Conservation (phyloP, 371 early-diverging fungal species). For the Phascolomyces articulosus region DNA sequence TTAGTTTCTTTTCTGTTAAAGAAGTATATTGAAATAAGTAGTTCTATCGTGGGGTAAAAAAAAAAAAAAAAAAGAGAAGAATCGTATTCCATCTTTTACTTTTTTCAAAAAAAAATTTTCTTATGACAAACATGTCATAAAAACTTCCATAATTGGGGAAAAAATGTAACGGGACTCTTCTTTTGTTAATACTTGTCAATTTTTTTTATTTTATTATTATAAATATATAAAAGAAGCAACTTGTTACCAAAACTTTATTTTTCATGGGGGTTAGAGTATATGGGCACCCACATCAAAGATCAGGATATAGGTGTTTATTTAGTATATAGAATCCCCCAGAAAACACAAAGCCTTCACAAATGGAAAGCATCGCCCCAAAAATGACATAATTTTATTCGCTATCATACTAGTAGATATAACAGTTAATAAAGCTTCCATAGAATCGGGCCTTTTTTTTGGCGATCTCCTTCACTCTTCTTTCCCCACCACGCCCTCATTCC, state of each 20-base stretch:
- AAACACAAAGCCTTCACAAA: neutral
- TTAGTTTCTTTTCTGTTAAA: neutral
- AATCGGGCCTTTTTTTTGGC: neutral
- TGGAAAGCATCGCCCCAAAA: neutral
- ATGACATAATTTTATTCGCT: conserved; percentile 8
- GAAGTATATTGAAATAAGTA: no score
- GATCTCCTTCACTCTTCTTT: neutral
- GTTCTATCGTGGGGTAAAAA: neutral
- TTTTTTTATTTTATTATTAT: no score
- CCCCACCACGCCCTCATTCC: neutral
- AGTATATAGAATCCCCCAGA: neutral
- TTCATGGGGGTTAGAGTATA: neutral
- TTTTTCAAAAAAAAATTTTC: neutral
- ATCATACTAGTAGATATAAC: no score
- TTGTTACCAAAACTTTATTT: conserved; percentile 2
- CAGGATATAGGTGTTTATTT: neutral
- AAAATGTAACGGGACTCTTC: neutral
- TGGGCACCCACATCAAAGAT: neutral
- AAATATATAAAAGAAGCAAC: no score
- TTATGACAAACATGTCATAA: neutral
- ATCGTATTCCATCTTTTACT: neutral
- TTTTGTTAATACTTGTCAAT: neutral
- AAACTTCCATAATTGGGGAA: conserved; percentile 2
- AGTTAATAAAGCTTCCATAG: neutral
- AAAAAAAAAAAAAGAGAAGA: neutral